Evolutionary conservation across 768 basidiomycete species (phyloP), one percentile per base, ranked within the genome.

Genomic region (Trametes villosa): DNA sequence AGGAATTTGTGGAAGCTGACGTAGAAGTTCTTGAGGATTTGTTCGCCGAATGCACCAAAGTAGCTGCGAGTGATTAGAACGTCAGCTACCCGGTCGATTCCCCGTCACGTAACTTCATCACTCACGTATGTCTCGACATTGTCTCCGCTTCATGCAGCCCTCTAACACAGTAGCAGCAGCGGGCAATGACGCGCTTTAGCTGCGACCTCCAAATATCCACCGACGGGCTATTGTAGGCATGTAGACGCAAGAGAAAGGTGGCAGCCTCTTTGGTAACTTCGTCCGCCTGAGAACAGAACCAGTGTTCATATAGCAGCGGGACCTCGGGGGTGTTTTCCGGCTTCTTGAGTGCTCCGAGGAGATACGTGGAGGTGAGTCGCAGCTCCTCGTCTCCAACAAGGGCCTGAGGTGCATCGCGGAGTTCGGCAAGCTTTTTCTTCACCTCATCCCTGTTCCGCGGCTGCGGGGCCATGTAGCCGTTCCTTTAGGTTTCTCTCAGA

Each of bases 231-330:
- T 81, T 76, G 67, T 93, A 97, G 11, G 94, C 94, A 70, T 90
- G 88, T 38, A 97, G 74, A 51, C 94, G 84, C 36, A 96, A 77
- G 49, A 92, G 81, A 75, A 95, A 97, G 0, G 86, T 86, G 0
- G 95, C 92, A 2, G 88, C 84, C 59, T 85, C 87, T 9, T 81
- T 72, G 0, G 83, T 86, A 33, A 83, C 75, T 9, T 79, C 70
- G 31, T 82, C 75, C 4, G 87, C 88, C 36, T 81, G 79, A 29
- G 76, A 71, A 72, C 95, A 97, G 71, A 90, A 96, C 92, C 93
- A 96, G 68, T 97, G 94, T 2, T 57, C 61, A 38, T 36, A 45
- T 9, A 27, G 42, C 11, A 45, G 57, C 15, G 38, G 20, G 53
- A 82, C 60, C 30, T 61, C 62, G 31, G 75, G 72, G 49, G 80